Evolutionary conservation across 345 rosid genomes (phyloP).

Genomic region (Turnera subulata): DNA sequence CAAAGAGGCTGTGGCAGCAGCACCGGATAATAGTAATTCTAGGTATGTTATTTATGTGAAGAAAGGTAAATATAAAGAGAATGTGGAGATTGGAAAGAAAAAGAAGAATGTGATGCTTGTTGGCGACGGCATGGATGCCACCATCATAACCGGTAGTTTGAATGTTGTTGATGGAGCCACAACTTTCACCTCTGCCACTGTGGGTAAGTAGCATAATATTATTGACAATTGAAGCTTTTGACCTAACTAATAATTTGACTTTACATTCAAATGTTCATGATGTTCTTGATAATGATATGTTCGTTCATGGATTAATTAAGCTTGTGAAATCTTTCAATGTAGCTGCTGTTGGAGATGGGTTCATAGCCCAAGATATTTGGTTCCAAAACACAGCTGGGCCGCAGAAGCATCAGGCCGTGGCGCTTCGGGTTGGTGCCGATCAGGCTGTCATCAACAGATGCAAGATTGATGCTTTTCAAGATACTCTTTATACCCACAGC

Average conservation of each 20-base stretch:
- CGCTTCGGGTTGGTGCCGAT: conserved; percentile 13
- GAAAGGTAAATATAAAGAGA: conserved; percentile 18
- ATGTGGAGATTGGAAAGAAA: conserved; percentile 12
- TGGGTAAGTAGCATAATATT: conserved; percentile 17
- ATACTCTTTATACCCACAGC: conserved; percentile 11
- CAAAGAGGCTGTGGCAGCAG: conserved; percentile 12
- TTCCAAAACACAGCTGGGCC: conserved; percentile 19
- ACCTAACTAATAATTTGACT: too few relatives aligned
- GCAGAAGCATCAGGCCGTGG: conserved; percentile 16
- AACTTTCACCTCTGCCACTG: conserved; percentile 18
- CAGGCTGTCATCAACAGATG: conserved; percentile 11
- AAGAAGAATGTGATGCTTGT: conserved; percentile 19
- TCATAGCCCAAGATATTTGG: conserved; percentile 20
- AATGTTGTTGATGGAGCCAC: conserved; percentile 17
- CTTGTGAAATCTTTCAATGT: background rate
- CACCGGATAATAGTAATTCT: conserved; percentile 10
- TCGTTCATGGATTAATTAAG: background rate
- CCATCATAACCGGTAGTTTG: conserved; percentile 16
- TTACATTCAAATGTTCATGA: too few relatives aligned
- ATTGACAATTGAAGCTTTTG: too few relatives aligned
- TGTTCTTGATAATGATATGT: background rate
- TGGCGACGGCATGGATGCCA: conserved; percentile 18
- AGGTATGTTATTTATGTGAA: conserved; percentile 21
- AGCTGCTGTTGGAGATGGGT: conserved; percentile 23
- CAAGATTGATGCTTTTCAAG: conserved; percentile 18